A percentile compares a stretch with the other conserved stretches of the same genome.
These are phyloP conservation scores for Pythium folliculosum DNA, from an alignment of 352 stramenopile species.

Conservation along the genomic window DNA sequence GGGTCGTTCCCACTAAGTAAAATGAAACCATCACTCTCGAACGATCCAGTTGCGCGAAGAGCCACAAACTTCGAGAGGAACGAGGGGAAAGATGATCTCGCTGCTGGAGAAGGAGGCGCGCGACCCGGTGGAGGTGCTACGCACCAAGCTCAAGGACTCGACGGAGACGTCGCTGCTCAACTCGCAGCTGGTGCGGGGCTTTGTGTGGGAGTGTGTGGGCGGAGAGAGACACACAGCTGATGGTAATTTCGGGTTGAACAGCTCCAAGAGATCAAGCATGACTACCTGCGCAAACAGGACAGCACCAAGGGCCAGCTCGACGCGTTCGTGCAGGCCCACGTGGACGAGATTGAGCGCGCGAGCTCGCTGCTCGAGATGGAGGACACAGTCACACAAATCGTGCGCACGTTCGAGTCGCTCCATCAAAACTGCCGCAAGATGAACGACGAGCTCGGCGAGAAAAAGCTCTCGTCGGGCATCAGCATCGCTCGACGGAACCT, in stretches of 20 bases:
- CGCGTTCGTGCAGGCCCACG: conserved; percentile 71
- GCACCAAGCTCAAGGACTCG: conserved; percentile 81
- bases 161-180: conserved; percentile 83
- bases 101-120: conserved; percentile 83
- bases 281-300: conserved; percentile 75
- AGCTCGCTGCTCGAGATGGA: conserved; percentile 71
- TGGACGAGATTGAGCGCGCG: conserved; percentile 85
- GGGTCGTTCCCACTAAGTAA: not conserved
- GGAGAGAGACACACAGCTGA: not conserved
- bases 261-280: conserved; percentile 85
- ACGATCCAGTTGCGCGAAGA: not conserved
- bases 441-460: conserved; percentile 83
- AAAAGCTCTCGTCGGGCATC: conserved; percentile 76
- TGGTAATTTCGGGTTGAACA: conserved; percentile 4
- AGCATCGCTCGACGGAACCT: conserved; percentile 82
- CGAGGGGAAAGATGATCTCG: conserved; percentile 55
- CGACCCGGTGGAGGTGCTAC: conserved; percentile 80
- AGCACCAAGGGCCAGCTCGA: conserved; percentile 73
- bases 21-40: not conserved
- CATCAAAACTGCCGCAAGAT: conserved; percentile 68
- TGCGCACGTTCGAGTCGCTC: conserved; percentile 57
- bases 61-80: not conserved
- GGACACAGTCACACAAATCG: conserved; percentile 63
- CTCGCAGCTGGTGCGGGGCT: conserved; percentile 56
- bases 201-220: not conserved